Percentiles rank a stretch among this genome's conserved stretches.
Conservation (phyloP, 148 eudicot species). For the Rhododendron henanense region DNA sequence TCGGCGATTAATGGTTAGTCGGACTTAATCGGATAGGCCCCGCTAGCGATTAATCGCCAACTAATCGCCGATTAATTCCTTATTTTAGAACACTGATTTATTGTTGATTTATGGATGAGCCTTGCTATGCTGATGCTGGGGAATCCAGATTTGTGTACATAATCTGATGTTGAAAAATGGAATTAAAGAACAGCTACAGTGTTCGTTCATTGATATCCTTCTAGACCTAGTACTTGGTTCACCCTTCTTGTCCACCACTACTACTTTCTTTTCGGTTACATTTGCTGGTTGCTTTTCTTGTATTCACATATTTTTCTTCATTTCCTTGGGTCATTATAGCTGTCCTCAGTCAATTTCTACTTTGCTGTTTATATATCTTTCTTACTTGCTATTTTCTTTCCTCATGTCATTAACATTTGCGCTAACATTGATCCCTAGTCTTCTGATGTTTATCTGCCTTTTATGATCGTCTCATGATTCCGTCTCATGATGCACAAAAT, state of each 20-base stretch:
- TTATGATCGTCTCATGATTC: not conserved
- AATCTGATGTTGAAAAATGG: not conserved
- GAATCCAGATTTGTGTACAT: not conserved
- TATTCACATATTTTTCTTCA: not conserved
- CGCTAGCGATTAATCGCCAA: too few species aligned
- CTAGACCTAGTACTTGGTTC: not conserved
- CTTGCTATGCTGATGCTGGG: not conserved
- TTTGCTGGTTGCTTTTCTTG: not conserved
- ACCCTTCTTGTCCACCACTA: not conserved
- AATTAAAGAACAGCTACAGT: not conserved
- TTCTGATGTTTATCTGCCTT: not conserved
- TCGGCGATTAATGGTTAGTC: too few species aligned
- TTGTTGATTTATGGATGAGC: not conserved
- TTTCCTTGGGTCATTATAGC: not conserved
- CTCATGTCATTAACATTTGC: conserved; percentile 30
- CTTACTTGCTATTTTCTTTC: conserved; percentile 21
- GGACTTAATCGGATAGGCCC: too few species aligned
- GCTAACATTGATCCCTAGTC: conserved; percentile 11
- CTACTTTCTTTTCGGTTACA: not conserved
- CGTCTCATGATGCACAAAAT: not conserved
- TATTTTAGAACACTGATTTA: too few species aligned
- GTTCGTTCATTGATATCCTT: not conserved
- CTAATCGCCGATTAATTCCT: too few species aligned
- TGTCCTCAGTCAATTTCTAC: not conserved
- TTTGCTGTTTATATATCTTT: not conserved